Evolutionary conservation across 2,329 filamentous ascomycete genomes (phyloP), one percentile per base, ranked within the genome.

Genomic region (Fusarium irregulare): DNA sequence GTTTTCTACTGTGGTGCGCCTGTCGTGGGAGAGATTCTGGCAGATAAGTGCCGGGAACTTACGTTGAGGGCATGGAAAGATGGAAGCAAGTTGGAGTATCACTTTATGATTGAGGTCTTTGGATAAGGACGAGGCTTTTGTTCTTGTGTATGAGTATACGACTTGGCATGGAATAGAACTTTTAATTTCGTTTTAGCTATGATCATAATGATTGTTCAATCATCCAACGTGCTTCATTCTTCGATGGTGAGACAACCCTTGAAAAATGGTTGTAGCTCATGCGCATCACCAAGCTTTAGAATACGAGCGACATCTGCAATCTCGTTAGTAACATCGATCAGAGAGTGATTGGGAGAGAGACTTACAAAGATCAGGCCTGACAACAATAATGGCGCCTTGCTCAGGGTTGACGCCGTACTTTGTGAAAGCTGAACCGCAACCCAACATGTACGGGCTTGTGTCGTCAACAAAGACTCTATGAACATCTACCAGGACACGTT

Each of bases 21-120:
- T 0, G 80, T 85, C 3, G 84, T 88, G n/a, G 86, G 87, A 1
- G 82, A 86, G 73, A 83, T 87, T 42, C 68, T 88, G 67, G 85
- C 85, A 12, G 86, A 89, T 77, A 82, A 84, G 66, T 88, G 86
- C 61, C 77, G 81, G 7, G 77, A 81, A 64, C 74, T 88, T 70
- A 87, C 84, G 12, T 78, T 83, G 2, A 81, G 85, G 65, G 86
- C 84, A 1, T 78, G 84, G 30, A 77, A 82, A n/a, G 85, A 87
- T 66, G 84, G 82, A 18, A 83, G 81, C 50, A 84, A 82, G 71
- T 80, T 89, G 32, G 80, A 86, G 72, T 88, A 88, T 74, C 80
- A 85, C 56, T 88, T 88, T 56, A 85, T 87, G 81, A 86, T 86
- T 58, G 86, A 88, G 69, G 85, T 88, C 0, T 88, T 88, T 78